Conservation (phyloP, 179 eudicot species). For the Drosera spatulata region DNA sequence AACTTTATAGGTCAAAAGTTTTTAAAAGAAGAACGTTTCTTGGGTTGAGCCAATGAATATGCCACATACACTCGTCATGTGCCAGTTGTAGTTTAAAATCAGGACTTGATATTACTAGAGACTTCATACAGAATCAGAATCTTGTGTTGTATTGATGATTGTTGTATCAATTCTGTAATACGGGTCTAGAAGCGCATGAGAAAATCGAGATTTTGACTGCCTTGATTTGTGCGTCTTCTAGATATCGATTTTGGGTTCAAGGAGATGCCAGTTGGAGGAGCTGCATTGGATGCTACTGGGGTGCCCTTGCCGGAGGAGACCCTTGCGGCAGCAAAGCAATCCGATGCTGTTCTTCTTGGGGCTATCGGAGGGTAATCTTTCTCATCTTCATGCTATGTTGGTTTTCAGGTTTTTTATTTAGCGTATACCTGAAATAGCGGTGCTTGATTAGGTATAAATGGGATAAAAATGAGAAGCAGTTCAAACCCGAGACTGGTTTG, state of each 20-base stretch:
- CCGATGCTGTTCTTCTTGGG: conserved; percentile 95
- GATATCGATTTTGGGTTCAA: conserved; percentile 70
- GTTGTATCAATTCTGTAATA: too few relatives aligned
- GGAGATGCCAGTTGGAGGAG: conserved; percentile 88
- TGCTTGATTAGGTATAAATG: conserved; percentile 64
- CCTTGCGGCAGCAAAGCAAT: conserved; percentile 54
- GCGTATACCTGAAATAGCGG: neutral
- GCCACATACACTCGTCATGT: too few relatives aligned
- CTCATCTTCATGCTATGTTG: neutral
- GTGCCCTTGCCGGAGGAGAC: conserved; percentile 96
- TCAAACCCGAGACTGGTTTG: conserved; percentile 95
- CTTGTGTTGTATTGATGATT: too few relatives aligned
- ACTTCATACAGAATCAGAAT: too few relatives aligned
- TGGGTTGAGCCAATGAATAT: too few relatives aligned
- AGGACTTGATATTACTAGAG: too few relatives aligned
- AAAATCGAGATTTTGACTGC: too few relatives aligned
- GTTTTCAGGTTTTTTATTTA: neutral
- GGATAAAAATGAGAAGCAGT: conserved; percentile 83
- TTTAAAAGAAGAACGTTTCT: too few relatives aligned
- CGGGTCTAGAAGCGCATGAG: too few relatives aligned
- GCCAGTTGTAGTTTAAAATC: too few relatives aligned
- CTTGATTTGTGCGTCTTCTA: conserved; percentile 4
- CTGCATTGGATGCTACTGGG: conserved; percentile 79
- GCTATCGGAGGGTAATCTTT: conserved; percentile 86
- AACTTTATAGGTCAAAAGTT: too few relatives aligned